Conservation (phyloP, 257 asterid species). For the Solanum corneliomulleri region DNA sequence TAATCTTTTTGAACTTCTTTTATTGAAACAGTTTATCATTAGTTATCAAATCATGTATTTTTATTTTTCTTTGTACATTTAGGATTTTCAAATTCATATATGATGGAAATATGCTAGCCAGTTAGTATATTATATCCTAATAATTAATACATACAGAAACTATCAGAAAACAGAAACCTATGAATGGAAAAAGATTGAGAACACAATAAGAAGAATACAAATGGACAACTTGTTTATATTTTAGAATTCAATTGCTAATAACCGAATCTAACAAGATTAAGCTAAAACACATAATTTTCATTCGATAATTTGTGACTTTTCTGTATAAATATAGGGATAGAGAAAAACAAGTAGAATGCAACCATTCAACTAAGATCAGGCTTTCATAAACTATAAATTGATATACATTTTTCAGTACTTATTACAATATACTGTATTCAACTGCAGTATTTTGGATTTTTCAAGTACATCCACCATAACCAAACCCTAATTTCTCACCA, state of each 20-base stretch:
- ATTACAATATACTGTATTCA: neutral
- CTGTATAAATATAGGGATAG: neutral
- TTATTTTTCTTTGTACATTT: neutral
- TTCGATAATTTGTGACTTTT: neutral
- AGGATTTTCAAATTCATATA: no score
- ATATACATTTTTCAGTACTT: neutral
- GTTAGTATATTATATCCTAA: neutral
- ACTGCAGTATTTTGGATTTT: neutral
- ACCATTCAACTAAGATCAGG: neutral
- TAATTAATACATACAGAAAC: neutral
- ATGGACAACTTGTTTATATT: neutral
- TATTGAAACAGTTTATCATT: neutral
- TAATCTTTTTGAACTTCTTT: no score
- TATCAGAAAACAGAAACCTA: neutral
- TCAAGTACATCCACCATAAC: conserved; percentile 40
- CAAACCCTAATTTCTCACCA: conserved; percentile 58
- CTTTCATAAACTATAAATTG: neutral
- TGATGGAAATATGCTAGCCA: neutral
- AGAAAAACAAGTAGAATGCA: neutral
- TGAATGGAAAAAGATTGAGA: neutral
- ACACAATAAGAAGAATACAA: neutral
- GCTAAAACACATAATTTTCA: neutral
- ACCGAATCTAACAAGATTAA: no score
- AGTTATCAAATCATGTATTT: no score
- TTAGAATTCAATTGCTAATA: no score